Base-by-base conservation (phyloP, 106 monocot genomes). In the Vanilla planifolia region DNA sequence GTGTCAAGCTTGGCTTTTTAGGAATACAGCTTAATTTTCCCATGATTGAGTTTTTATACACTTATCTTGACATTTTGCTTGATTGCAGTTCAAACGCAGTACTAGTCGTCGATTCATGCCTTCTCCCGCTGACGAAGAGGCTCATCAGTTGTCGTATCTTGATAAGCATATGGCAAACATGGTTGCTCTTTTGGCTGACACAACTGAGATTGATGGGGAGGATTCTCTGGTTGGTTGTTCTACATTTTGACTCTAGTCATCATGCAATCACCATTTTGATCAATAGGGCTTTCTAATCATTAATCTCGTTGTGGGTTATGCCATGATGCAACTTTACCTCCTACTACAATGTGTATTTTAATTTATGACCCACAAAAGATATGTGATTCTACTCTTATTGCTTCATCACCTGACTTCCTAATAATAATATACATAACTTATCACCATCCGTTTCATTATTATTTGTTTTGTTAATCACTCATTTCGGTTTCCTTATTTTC, bases 131-230 rank as follows among this genome's bases (percentile, higher is more conserved):
- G 95, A 90, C 48, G 95, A 96, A 75, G 95, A 96, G 65, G 78
- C 84, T 28, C 90, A 96, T 71, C 95, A 90, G 66, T 71, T 96
- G 46, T 96, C 90, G 59, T 96, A 91, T 69, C 55, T 96, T 50
- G 80, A 90, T 39, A 96, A 96, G 66, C 95, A 96, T 65, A 81
- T 96, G 78, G 75, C 65, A 19, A 96, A 90, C 43, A 80, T 90
- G 20, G 71, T 96, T 37, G 41, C 74, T 50, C 78, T 90, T 63
- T 79, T 96, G 73, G 78, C 90, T 8, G 84, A 96, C 21, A 32
- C 79, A 63, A 65, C 84, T 55, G 80, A 86, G 50, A 73, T 75
- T 17, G 73, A 94, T 41, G 85, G 72, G 48, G 86, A 84, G 33
- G 89, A 90, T 56, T 76, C 84, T 61, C 73, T 81, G 90, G 95